Percentiles rank a stretch among this genome's conserved stretches.
Conservation (phyloP, 2,329 filamentous ascomycete species). For the Teratosphaeriaceae sp. region DNA sequence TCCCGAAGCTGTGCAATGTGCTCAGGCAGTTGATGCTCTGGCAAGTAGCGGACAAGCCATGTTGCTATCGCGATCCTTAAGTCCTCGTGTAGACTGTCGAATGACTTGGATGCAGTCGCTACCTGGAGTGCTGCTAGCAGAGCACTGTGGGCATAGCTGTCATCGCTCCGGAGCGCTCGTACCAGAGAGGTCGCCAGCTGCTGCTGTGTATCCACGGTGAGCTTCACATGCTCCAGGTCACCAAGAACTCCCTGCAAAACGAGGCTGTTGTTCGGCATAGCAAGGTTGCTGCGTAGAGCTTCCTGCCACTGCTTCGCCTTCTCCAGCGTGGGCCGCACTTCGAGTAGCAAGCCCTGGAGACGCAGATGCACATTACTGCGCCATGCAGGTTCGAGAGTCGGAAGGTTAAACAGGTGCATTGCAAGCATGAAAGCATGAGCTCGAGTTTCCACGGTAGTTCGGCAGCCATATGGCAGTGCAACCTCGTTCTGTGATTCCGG, state of each 20-base stretch:
- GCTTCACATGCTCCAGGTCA: slow-evolving; percentile 3
- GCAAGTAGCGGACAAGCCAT: slow-evolving; percentile 16
- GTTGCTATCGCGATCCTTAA: slow-evolving; percentile 19
- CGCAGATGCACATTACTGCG: slow-evolving; percentile 15
- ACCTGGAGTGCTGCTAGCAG: slow-evolving; percentile 13
- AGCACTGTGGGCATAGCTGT: slow-evolving; percentile 8
- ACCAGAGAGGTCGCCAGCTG: slow-evolving; percentile 13
- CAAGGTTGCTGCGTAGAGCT: slow-evolving; percentile 12
- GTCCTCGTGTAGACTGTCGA: slow-evolving; percentile 18
- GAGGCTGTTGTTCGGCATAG: slow-evolving; percentile 6
- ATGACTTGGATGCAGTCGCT: slow-evolving; percentile 10
- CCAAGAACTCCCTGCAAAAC: slow-evolving; percentile 12
- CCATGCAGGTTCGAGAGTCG: slow-evolving; percentile 15
- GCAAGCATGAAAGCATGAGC: slow-evolving; percentile 19
- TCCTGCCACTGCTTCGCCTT: slow-evolving; percentile 16
- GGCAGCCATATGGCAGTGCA: slow-evolving; percentile 35
- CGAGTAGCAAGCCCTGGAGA: slow-evolving; percentile 13
- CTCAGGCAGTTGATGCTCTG: slow-evolving; percentile 12
- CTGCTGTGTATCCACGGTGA: slow-evolving; percentile 11
- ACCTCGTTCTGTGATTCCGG: slow-evolving; percentile 34
- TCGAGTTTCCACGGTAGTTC: slow-evolving; percentile 19
- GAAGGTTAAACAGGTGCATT: slow-evolving; percentile 19
- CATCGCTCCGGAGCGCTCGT: slow-evolving; percentile 6
- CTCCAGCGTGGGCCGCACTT: slow-evolving; percentile 11
- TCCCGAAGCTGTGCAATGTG: slow-evolving; percentile 12